phyloP scores from a whole-genome alignment of 1,139 yeast species.

The Sugiyamaella neomexicana region DNA sequence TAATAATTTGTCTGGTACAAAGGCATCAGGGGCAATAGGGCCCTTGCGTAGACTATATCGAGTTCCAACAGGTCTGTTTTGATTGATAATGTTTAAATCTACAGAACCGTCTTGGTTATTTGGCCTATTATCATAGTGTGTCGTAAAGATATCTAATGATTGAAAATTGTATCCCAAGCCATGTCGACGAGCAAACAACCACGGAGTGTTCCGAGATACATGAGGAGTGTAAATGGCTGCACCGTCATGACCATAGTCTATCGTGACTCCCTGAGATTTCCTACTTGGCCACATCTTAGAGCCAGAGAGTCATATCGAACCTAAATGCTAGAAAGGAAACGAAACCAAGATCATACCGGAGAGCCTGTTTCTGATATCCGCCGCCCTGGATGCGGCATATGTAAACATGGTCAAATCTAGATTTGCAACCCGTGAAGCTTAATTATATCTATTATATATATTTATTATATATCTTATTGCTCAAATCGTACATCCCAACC shows the following conservation, averaged over 20 bases:
- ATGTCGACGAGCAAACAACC: constrained; percentile 30
- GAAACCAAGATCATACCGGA: neutral
- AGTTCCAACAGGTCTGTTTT: constrained; percentile 7
- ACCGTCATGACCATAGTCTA: constrained; percentile 32
- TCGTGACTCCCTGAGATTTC: constrained; percentile 3
- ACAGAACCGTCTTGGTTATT: neutral
- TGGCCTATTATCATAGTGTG: neutral
- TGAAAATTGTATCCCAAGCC: constrained; percentile 27
- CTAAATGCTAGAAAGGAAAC: neutral
- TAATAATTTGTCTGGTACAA: constrained; percentile 20
- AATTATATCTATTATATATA: neutral
- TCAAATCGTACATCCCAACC: constrained; percentile 95
- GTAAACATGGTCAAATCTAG: no score
- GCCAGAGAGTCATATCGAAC: neutral
- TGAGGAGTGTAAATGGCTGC: constrained; percentile 27
- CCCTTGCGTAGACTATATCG: neutral
- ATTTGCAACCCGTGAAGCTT: no score
- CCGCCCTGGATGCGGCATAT: neutral
- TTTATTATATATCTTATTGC: constrained; percentile 7
- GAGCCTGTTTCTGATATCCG: neutral
- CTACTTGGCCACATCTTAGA: constrained; percentile 18
- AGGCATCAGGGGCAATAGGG: constrained; percentile 19
- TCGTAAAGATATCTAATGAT: constrained; percentile 3
- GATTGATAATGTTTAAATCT: neutral
- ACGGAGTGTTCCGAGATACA: constrained; percentile 25